phyloP scores from a whole-genome alignment of 2,329 filamentous ascomycete species.

The Paracoccidioides brasiliensis region DNA sequence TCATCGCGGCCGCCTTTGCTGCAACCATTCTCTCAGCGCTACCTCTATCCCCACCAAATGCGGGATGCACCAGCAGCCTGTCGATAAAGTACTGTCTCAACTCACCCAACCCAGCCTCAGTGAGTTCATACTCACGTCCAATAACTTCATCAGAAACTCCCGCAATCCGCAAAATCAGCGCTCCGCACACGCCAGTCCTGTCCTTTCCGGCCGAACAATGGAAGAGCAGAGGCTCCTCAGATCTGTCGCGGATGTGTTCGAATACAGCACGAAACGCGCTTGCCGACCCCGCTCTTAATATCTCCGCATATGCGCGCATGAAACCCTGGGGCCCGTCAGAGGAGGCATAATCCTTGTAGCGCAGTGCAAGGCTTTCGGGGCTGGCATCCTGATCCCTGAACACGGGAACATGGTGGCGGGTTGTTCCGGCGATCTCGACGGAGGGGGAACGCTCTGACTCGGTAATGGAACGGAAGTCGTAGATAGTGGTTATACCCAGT shows the following conservation, averaged over 20 bases:
- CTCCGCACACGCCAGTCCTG: conserved; percentile 57
- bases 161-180: conserved; percentile 50
- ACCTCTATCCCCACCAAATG: conserved; percentile 34
- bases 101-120: conserved; percentile 22
- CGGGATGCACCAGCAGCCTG: conserved; percentile 36
- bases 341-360: conserved; percentile 48
- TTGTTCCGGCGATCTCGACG: conserved; percentile 38
- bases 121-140: conserved; percentile 14
- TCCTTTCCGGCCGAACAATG: conserved; percentile 72
- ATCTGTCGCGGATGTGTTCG: conserved; percentile 39
- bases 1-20: conserved; percentile 39
- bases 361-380: conserved; percentile 48
- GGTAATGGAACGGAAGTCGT: conserved; percentile 51
- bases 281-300: conserved; percentile 51
- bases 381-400: conserved; percentile 52
- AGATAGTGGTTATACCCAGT: conserved; percentile 51
- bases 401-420: conserved; percentile 50
- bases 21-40: conserved; percentile 34
- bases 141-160: conserved; percentile 50
- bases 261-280: conserved; percentile 46
- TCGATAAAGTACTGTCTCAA: conserved; percentile 41
- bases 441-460: conserved; percentile 30
- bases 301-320: conserved; percentile 52
- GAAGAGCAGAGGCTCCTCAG: conserved; percentile 43
- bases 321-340: conserved; percentile 49